phyloP scores from a whole-genome alignment of 108 stramenopile species.

The Licmophora abbreviata region DNA sequence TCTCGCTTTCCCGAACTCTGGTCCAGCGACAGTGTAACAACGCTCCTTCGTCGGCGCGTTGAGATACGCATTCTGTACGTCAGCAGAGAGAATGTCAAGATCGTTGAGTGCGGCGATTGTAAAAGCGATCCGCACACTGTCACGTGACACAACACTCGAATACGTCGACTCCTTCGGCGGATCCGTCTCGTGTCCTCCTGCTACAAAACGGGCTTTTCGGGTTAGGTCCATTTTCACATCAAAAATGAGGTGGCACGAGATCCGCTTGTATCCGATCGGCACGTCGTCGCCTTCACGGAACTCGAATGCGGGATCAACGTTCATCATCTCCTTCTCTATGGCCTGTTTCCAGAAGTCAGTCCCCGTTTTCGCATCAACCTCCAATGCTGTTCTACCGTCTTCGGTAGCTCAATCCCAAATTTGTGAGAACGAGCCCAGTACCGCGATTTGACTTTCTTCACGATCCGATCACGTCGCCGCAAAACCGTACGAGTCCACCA shows the following conservation, averaged over 20 bases:
- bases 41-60: constrained; percentile 23
- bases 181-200: constrained; percentile 13
- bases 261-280: constrained; percentile 6
- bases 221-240: constrained; percentile 20
- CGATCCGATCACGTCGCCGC: constrained; percentile 4
- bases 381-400: too few species aligned
- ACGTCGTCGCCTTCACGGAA: constrained; percentile 10
- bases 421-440: constrained; percentile 3
- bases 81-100: constrained; percentile 19
- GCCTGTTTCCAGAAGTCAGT: constrained; percentile 16
- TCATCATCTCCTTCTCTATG: constrained; percentile 22
- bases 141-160: constrained; percentile 13
- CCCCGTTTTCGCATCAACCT: constrained; percentile 11
- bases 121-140: constrained; percentile 16
- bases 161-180: constrained; percentile 16
- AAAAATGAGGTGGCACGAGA: constrained; percentile 13
- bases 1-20: constrained; percentile 18
- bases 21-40: constrained; percentile 16
- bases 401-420: constrained; percentile 1
- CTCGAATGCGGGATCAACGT: constrained; percentile 7
- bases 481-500: constrained; percentile 24
- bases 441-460: neutral
- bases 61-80: constrained; percentile 36
- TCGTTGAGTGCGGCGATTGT: constrained; percentile 17
- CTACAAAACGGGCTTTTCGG: constrained; percentile 22